A percentile compares a stretch with the other conserved stretches of the same genome.
These are phyloP conservation scores for Sophora flavescens DNA, from an alignment of 306 rosid genomes.

Conservation along the genomic window DNA sequence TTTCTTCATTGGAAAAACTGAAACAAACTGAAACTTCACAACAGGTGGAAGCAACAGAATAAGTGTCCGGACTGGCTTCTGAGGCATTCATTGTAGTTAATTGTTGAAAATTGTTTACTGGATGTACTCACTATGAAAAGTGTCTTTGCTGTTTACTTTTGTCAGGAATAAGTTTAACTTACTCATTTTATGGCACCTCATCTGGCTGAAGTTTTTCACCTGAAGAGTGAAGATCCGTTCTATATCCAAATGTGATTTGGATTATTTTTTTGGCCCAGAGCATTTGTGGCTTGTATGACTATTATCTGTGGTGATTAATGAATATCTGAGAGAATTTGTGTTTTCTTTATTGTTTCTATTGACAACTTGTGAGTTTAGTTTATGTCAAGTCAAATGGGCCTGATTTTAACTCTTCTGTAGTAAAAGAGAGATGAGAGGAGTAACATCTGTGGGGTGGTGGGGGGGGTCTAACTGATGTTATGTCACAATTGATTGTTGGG, in stretches of 20 bases:
- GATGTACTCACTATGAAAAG: conserved; percentile 40
- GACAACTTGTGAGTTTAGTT: too few relatives aligned
- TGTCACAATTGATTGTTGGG: conserved; percentile 28
- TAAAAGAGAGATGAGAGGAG: background rate
- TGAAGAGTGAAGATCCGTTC: conserved; percentile 33
- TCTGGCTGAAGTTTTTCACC: conserved; percentile 30
- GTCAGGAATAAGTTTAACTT: conserved; percentile 48
- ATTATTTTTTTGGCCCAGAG: conserved; percentile 13
- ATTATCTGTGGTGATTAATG: conserved; percentile 22
- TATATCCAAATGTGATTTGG: conserved; percentile 37
- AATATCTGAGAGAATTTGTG: conserved; percentile 25
- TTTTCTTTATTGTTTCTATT: conserved; percentile 23
- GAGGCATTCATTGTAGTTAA: conserved; percentile 33
- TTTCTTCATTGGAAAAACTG: conserved; percentile 80
- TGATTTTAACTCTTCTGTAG: background rate
- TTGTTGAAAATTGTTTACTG: conserved; percentile 32
- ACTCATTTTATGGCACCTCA: conserved; percentile 40
- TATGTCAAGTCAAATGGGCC: conserved; percentile 30
- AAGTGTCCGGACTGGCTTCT: conserved; percentile 35
- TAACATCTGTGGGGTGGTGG: conserved; percentile 39
- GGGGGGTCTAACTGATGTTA: conserved; percentile 18
- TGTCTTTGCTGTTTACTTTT: conserved; percentile 36
- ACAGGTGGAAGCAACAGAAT: conserved; percentile 67
- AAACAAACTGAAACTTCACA: conserved; percentile 64
- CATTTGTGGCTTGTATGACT: conserved; percentile 20